These are phyloP conservation scores for Rhododendron mucronatum DNA, from an alignment of 148 eudicot genomes.

Conservation along the genomic window DNA sequence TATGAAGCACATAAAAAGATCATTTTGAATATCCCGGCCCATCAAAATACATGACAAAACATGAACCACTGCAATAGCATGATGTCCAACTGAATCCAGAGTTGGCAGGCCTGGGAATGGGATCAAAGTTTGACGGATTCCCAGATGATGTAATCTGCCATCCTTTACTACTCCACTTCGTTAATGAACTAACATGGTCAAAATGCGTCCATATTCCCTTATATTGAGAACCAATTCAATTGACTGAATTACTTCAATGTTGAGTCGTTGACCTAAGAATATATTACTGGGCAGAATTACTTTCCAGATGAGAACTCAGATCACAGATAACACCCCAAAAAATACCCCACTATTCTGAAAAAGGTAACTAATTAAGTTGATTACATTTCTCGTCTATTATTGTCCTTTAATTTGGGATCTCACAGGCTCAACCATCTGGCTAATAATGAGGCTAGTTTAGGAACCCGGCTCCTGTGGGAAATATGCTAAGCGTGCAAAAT, in stretches of 20 bases:
- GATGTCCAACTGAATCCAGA: neutral
- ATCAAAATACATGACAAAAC: neutral
- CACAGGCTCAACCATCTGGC: neutral
- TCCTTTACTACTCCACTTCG: neutral
- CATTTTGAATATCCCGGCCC: neutral
- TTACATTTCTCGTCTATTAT: neutral
- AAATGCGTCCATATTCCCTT: neutral
- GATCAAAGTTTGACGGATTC: neutral
- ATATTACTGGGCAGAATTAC: neutral
- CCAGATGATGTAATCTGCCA: neutral
- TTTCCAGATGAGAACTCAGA: neutral
- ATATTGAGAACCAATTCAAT: neutral
- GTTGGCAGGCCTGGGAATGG: neutral
- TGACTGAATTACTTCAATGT: neutral
- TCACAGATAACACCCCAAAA: neutral
- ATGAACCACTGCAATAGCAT: neutral
- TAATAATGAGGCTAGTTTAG: neutral
- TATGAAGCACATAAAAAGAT: neutral
- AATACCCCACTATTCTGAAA: neutral
- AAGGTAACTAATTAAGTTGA: neutral
- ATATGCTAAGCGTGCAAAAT: neutral
- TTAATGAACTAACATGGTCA: neutral
- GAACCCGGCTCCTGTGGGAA: neutral
- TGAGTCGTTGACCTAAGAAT: neutral
- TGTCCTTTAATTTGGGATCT: neutral